Percentiles rank a stretch among this genome's conserved stretches.
phyloP scores from a whole-genome alignment of 257 asterid species.

The Vinca minor region DNA sequence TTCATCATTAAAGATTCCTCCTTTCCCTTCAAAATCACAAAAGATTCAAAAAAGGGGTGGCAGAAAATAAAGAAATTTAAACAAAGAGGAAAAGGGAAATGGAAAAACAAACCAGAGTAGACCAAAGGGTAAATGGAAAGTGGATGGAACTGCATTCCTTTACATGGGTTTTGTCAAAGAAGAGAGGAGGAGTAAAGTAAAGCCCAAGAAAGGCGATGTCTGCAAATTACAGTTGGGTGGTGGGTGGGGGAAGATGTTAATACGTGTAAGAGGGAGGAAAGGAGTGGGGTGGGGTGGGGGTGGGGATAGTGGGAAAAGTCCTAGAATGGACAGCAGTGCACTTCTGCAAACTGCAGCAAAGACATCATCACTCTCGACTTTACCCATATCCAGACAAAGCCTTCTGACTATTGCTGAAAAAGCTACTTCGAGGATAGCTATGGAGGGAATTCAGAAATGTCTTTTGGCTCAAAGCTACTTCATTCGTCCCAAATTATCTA shows the following conservation, averaged over 20 bases:
- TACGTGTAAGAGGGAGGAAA: neutral
- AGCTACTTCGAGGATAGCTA: too few relatives aligned
- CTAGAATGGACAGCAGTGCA: constrained; percentile 9
- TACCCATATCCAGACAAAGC: constrained; percentile 40
- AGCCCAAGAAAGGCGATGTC: constrained; percentile 8
- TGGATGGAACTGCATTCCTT: constrained; percentile 25
- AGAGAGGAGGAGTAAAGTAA: constrained; percentile 4
- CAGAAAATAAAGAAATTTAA: neutral
- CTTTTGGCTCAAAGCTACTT: too few relatives aligned
- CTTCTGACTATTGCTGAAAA: constrained; percentile 27
- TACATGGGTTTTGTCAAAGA: constrained; percentile 5
- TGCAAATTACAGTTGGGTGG: constrained; percentile 6
- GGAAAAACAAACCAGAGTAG: constrained; percentile 16
- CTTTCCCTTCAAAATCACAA: constrained; percentile 17
- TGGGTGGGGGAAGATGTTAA: neutral
- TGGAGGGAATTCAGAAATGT: too few relatives aligned
- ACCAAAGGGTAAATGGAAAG: constrained; percentile 6
- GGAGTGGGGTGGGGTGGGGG: neutral
- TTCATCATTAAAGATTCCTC: neutral
- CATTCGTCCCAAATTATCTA: too few relatives aligned
- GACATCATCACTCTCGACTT: constrained; percentile 22
- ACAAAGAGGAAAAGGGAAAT: neutral
- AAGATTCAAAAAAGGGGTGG: neutral
- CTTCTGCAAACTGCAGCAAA: constrained; percentile 11
- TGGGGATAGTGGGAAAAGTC: neutral